Evolutionary conservation across 225 moss, liverwort and hornwort genomes (phyloP).

Genomic region (Neckera pumila): DNA sequence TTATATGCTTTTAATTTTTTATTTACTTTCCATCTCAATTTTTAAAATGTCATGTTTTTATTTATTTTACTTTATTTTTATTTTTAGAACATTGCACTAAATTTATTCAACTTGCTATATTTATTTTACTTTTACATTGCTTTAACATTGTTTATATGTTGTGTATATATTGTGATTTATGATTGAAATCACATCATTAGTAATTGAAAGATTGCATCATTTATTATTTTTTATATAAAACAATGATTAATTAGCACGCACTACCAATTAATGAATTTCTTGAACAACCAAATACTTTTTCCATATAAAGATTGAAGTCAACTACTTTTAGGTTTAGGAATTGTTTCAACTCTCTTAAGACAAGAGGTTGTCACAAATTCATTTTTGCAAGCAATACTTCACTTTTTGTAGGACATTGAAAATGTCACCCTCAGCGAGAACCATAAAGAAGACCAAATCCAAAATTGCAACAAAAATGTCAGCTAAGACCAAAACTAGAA

Average conservation of each 20-base stretch:
- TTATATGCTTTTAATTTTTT: not conserved
- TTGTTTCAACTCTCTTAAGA: not conserved
- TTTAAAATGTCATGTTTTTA: too few species aligned
- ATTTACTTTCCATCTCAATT: not conserved
- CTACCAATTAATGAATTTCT: not conserved
- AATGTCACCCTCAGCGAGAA: rapidly evolving
- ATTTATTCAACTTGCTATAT: too few species aligned
- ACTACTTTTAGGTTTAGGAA: rapidly evolving
- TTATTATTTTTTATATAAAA: not conserved
- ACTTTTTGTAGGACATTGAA: too few species aligned
- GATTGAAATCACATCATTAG: not conserved
- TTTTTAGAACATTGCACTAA: not conserved
- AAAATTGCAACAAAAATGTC: not conserved
- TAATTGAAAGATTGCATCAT: not conserved
- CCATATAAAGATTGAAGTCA: not conserved
- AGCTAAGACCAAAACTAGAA: rapidly evolving
- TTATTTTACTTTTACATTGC: not conserved
- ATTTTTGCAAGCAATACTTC: not conserved
- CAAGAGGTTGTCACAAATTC: too few species aligned
- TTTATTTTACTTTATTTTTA: not conserved
- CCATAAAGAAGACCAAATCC: not conserved
- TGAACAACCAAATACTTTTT: not conserved
- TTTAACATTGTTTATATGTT: not conserved
- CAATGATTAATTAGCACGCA: rapidly evolving
- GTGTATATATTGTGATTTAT: not conserved